phyloP scores from a whole-genome alignment of 441 rosid genomes.

The Euphorbia celastroides region DNA sequence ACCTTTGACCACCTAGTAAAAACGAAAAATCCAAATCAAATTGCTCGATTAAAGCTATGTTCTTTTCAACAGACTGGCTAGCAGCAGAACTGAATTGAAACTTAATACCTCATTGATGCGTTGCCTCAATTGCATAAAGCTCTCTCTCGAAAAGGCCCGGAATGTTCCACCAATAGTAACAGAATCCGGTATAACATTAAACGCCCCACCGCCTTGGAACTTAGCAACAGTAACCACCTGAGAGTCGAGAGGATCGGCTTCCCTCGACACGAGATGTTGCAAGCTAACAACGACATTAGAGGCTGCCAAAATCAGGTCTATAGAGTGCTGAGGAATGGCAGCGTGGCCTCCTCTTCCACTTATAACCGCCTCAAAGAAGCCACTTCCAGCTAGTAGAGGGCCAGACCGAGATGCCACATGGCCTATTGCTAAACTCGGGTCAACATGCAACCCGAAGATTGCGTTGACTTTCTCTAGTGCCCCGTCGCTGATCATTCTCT shows the following conservation, averaged over 20 bases:
- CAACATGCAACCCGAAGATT: conserved; percentile 79
- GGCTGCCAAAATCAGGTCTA: conserved; percentile 91
- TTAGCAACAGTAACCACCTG: conserved; percentile 94
- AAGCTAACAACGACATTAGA: conserved; percentile 84
- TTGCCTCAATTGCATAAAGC: conserved; percentile 57
- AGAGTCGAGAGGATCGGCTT: conserved; percentile 90
- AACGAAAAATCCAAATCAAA: background rate
- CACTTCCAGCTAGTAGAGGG: conserved; percentile 82
- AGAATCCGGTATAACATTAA: conserved; percentile 90
- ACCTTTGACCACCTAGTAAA: conserved; percentile 57
- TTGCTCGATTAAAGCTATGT: too few species aligned
- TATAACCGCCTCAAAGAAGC: conserved; percentile 81
- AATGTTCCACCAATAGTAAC: conserved; percentile 89
- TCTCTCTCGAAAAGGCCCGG: conserved; percentile 71
- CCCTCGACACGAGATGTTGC: conserved; percentile 90
- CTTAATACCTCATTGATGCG: conserved; percentile 73
- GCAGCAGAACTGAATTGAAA: too few species aligned
- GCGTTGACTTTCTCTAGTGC: conserved; percentile 65
- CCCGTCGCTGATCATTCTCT: conserved; percentile 53
- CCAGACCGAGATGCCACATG: conserved; percentile 72
- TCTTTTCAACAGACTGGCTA: too few species aligned
- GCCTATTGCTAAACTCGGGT: conserved; percentile 40
- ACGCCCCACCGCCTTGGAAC: conserved; percentile 87
- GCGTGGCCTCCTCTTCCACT: conserved; percentile 93
- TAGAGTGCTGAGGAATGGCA: conserved; percentile 83